These are phyloP conservation scores for Ascochyta lentis DNA, from an alignment of 2,329 filamentous ascomycete species.

Conservation along the genomic window DNA sequence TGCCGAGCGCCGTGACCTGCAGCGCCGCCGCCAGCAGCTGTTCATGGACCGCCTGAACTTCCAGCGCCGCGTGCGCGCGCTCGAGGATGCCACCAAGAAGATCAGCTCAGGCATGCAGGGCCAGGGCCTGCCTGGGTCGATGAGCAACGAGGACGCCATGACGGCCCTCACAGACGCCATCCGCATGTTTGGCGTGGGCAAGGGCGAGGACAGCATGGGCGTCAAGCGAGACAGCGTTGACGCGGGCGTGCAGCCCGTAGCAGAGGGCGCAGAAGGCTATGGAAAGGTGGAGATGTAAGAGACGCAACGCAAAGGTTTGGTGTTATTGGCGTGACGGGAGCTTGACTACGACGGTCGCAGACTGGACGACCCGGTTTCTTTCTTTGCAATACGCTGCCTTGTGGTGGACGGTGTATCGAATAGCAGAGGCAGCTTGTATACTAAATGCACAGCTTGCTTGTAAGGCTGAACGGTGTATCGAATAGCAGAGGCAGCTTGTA, in stretches of 20 bases:
- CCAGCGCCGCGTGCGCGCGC: slow-evolving; percentile 82
- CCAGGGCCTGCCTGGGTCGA: slow-evolving; percentile 39
- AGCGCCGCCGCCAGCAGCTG: slow-evolving; percentile 88
- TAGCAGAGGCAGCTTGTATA: slow-evolving; percentile 1
- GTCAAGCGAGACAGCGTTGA: slow-evolving; percentile 40
- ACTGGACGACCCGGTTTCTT: slow-evolving; percentile 7
- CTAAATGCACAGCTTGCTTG: slow-evolving; percentile 1
- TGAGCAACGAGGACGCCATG: slow-evolving; percentile 44
- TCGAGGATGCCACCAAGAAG: slow-evolving; percentile 75
- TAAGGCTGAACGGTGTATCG: neutral
- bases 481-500: slow-evolving; percentile 2
- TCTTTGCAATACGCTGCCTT: slow-evolving; percentile 6
- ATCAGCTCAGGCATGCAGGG: slow-evolving; percentile 41
- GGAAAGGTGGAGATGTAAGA: slow-evolving; percentile 45
- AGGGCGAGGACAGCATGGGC: slow-evolving; percentile 46
- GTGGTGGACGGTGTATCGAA: slow-evolving; percentile 7
- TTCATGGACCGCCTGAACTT: slow-evolving; percentile 92
- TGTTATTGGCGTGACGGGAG: slow-evolving; percentile 16
- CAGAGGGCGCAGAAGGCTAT: slow-evolving; percentile 44
- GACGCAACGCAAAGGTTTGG: neutral
- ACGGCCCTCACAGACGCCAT: slow-evolving; percentile 45
- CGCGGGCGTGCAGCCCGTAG: slow-evolving; percentile 36
- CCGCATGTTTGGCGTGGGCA: slow-evolving; percentile 43
- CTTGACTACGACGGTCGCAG: slow-evolving; percentile 7
- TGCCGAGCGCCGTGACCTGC: slow-evolving; percentile 89